Evolutionary conservation across 257 asterid genomes (phyloP).

Genomic region (Capsicum pubescens): DNA sequence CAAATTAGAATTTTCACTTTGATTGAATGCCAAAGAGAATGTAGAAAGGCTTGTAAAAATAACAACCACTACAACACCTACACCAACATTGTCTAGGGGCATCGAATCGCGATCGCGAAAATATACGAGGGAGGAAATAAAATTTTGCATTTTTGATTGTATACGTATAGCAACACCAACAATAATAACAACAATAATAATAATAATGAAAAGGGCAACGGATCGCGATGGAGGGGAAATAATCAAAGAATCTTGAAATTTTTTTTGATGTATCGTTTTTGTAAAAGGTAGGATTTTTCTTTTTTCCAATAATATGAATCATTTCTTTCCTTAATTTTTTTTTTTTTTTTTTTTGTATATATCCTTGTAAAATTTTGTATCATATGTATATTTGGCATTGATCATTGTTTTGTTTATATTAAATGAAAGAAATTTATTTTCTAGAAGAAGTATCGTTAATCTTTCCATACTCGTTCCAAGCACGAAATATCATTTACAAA

Average conservation of each 20-base stretch:
- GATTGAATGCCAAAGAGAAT: conserved; percentile 1
- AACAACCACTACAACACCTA: neutral
- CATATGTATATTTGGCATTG: neutral
- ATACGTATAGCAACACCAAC: neutral
- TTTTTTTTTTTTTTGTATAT: neutral
- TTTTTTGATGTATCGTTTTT: conserved; percentile 3
- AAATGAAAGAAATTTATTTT: neutral
- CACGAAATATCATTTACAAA: no score
- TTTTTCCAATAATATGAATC: neutral
- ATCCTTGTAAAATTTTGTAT: neutral
- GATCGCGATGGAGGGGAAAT: neutral
- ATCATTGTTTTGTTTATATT: neutral
- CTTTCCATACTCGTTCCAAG: no score
- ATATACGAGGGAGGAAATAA: neutral
- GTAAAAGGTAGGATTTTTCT: neutral
- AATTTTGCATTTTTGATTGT: neutral
- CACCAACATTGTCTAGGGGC: neutral
- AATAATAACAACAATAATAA: neutral
- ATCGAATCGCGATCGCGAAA: neutral
- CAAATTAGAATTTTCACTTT: conserved; percentile 17
- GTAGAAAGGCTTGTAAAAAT: conserved; percentile 18
- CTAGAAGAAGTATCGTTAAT: no score
- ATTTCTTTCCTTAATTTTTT: neutral
- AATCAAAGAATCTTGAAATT: neutral
- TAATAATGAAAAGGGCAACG: neutral